These are phyloP conservation scores for Arabis alpina DNA, from an alignment of 345 rosid genomes.

Conservation along the genomic window DNA sequence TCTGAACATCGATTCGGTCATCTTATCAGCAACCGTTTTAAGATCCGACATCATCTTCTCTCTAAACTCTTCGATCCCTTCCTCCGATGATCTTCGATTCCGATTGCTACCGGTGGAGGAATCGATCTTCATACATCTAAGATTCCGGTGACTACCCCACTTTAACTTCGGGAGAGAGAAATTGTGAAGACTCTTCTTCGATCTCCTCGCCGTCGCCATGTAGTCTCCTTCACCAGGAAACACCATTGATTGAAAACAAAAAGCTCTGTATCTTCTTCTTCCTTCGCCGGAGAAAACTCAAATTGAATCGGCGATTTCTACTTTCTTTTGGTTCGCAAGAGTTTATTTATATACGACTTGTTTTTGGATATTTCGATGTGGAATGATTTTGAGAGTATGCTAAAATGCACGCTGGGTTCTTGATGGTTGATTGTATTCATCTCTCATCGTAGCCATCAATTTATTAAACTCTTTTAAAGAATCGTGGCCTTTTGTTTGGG, in stretches of 20 bases:
- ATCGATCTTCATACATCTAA: slow-evolving; percentile 51
- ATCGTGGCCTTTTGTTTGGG: not conserved
- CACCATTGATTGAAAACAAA: slow-evolving; percentile 44
- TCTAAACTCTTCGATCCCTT: slow-evolving; percentile 64
- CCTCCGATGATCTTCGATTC: slow-evolving; percentile 35
- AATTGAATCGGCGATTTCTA: no score
- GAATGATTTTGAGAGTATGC: no score
- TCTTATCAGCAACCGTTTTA: slow-evolving; percentile 50
- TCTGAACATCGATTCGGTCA: slow-evolving; percentile 44
- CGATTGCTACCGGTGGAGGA: not conserved
- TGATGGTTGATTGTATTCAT: slow-evolving; percentile 26
- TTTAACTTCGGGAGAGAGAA: slow-evolving; percentile 54
- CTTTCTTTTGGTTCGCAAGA: slow-evolving; percentile 35
- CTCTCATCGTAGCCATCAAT: slow-evolving; percentile 22
- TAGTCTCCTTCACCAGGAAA: slow-evolving; percentile 37
- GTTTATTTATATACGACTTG: slow-evolving; percentile 26
- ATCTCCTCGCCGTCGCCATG: slow-evolving; percentile 51
- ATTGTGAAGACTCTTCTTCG: slow-evolving; percentile 52
- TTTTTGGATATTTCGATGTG: not conserved
- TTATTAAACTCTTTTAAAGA: not conserved
- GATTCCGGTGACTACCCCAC: slow-evolving; percentile 57
- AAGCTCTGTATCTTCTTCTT: not conserved
- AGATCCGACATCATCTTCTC: slow-evolving; percentile 56
- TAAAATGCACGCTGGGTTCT: slow-evolving; percentile 35
- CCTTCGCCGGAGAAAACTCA: not conserved